A percentile compares a stretch with the other conserved stretches of the same genome.
Conservation (phyloP, 1,284 basidiomycete genomes). For the Leccinum pseudoinsigne region DNA sequence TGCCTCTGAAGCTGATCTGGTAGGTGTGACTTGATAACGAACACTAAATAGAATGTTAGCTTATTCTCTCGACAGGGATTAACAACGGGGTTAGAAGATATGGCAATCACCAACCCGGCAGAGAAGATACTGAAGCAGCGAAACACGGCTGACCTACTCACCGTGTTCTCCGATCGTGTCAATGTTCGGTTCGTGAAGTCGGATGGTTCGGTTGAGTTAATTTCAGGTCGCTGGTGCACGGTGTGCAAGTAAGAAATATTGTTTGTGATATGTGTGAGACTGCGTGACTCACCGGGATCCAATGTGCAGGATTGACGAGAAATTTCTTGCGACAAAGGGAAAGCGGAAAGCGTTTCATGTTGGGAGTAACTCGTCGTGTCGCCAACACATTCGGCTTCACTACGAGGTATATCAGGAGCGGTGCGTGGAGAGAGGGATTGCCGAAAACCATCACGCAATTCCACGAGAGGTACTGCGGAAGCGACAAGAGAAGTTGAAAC, state of each 20-base stretch:
- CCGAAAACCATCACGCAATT: neutral
- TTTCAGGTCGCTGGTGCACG: neutral
- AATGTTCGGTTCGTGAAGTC: neutral
- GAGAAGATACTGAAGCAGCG: too few species aligned
- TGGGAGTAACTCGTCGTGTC: neutral
- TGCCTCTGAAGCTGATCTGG: too few species aligned
- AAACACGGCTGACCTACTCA: neutral
- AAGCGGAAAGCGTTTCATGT: neutral
- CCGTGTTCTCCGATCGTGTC: neutral
- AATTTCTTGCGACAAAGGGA: neutral
- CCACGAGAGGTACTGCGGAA: neutral
- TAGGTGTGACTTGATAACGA: too few species aligned
- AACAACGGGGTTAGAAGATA: too few species aligned
- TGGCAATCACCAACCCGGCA: too few species aligned
- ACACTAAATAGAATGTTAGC: too few species aligned
- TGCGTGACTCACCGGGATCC: too few species aligned
- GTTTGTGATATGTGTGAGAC: too few species aligned
- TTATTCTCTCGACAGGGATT: too few species aligned
- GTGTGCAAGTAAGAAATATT: neutral
- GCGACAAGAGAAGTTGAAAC: neutral
- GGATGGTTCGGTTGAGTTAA: neutral
- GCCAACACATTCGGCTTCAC: neutral
- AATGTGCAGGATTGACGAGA: neutral
- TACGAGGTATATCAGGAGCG: neutral
- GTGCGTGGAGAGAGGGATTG: neutral